Evolutionary conservation across 2,329 filamentous ascomycete genomes (phyloP), one percentile per base, ranked within the genome.

Genomic region (Monosporascus sp.): DNA sequence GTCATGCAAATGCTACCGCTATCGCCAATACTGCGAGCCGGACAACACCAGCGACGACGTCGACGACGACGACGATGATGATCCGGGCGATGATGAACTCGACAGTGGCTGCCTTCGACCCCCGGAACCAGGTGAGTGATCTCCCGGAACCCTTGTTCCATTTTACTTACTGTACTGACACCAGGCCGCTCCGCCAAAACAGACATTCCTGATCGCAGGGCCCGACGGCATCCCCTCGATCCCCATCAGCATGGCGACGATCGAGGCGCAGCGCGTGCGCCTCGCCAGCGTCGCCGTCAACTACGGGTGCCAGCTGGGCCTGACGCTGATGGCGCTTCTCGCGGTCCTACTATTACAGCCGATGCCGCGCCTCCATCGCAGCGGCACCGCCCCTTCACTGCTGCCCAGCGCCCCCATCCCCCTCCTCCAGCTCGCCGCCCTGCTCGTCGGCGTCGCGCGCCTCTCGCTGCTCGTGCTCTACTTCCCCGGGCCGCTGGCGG

Each of bases 231-330:
- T 31, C 8, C 36, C 49, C 42, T n/a, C 20, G 20, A 53, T 63
- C 47, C 14, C 55, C 46, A 58, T 65, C 25, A 58, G 54, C 31
- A 55, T 65, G 53, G 37, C 56, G 6, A 37, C 46, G 18, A 62
- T 64, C 53, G 58, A 65, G 42, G 55, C 55, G 5, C 61, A 61
- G 47, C 58, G 63, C 11, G 51, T 62, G 17, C 58, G 58, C 3
- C 57, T 64, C 2, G 61, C 60, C 57, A 70, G 66, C 60, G 66
- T 71, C 25, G 66, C 65, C 65, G 83, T 89, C 74, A 86, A 84
- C 70, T 89, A 86, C 65, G 85, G 81, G 50, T 72, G 79, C 18
- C 88, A 93, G 66, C 76, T 91, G 49, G 89, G 89, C 31, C 82
- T 86, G 24, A 82, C 81, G 47, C 58, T 85, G 53, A 70, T 86